A percentile compares a stretch with the other conserved stretches of the same genome.
phyloP scores from a whole-genome alignment of 192 early-diverging fungal species.

The Spizellomyces punctatus region DNA sequence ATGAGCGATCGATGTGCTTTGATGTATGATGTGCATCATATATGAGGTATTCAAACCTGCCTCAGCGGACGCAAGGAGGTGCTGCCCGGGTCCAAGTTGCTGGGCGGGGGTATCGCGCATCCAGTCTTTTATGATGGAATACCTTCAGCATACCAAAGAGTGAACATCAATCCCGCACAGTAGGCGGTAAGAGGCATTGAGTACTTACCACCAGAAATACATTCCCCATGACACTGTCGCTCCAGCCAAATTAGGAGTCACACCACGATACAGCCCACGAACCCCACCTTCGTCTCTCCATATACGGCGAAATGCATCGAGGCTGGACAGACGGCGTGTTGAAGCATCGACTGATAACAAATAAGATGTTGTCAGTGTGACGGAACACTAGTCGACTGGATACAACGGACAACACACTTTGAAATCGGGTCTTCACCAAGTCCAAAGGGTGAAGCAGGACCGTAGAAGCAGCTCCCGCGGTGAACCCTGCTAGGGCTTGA shows the following conservation, averaged over 20 bases:
- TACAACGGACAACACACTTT: slow-evolving; percentile 52
- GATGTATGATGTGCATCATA: not conserved
- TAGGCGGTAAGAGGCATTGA: slow-evolving; percentile 23
- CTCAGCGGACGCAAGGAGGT: slow-evolving; percentile 76
- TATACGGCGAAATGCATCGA: slow-evolving; percentile 51
- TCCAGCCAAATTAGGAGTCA: slow-evolving; percentile 88
- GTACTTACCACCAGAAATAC: slow-evolving; percentile 88
- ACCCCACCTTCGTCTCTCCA: slow-evolving; percentile 61
- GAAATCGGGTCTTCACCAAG: slow-evolving; percentile 88
- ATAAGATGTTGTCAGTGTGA: not conserved
- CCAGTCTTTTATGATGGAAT: slow-evolving; percentile 63
- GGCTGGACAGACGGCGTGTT: slow-evolving; percentile 6
- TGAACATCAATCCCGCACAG: slow-evolving; percentile 41
- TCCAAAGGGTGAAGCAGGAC: slow-evolving; percentile 89
- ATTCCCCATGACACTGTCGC: slow-evolving; percentile 92
- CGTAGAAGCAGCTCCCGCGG: slow-evolving; percentile 83
- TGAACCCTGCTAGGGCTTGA: slow-evolving; percentile 88
- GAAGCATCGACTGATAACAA: slow-evolving; percentile 15
- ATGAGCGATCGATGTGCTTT: not conserved
- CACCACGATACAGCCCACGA: slow-evolving; percentile 86
- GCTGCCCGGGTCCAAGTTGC: slow-evolving; percentile 72
- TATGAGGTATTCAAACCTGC: slow-evolving; percentile 54
- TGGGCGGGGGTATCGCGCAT: slow-evolving; percentile 49
- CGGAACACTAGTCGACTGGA: not conserved
- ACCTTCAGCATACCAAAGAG: slow-evolving; percentile 17